Base-by-base conservation (phyloP, 768 basidiomycete species). In the Boletellus emodensis region DNA sequence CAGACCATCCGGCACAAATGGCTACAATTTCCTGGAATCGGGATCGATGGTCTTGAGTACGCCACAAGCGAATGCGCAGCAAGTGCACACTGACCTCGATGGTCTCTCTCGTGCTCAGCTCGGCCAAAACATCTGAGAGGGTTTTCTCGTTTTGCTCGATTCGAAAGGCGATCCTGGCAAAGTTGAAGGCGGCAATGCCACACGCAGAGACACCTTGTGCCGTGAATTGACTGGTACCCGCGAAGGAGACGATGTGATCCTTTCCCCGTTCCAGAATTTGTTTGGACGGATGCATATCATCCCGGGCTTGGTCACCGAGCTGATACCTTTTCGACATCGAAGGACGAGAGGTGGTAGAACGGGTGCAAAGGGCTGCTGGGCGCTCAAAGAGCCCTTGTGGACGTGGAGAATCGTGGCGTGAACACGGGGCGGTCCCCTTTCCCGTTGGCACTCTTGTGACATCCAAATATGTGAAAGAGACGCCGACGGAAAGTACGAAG, bases 121-220 rank as follows among this genome's bases (percentile, higher is more conserved):
- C 55, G 44, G 58, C 36, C 62, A 65, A 28, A 8, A 61, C 28
- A 3, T 65, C 60, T 4, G 43, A 0, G 8, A 55, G 45, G 10
- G 34, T 49, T 35, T 24, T 39, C 11, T 8, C 49, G 18, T 40
- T 32, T 8, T 56, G 42, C 9, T 63, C 60, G 24, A 63, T 55
- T n/a, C 58, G 61, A 32, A 83, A 73, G 9, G 75, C 69, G 7
- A 81, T 56, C 46, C 82, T 72, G 11, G 78, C 81, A 53, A 82
- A 84, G 60, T 86, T 85, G 59, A 86, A 64, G 2, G 81, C 79
- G 20, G 85, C 84, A 22, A 87, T 71, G 15, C 85, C 85, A 53
- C 84, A 87, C 3, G 83, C 75, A 37, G 84, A 79, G 28, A 68
- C 56, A 3, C 66, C 64, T 22, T 52, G 66, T 11, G 73, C 71